phyloP scores from a whole-genome alignment of 2,329 filamentous ascomycete species.

The Karstenula rhodostoma region DNA sequence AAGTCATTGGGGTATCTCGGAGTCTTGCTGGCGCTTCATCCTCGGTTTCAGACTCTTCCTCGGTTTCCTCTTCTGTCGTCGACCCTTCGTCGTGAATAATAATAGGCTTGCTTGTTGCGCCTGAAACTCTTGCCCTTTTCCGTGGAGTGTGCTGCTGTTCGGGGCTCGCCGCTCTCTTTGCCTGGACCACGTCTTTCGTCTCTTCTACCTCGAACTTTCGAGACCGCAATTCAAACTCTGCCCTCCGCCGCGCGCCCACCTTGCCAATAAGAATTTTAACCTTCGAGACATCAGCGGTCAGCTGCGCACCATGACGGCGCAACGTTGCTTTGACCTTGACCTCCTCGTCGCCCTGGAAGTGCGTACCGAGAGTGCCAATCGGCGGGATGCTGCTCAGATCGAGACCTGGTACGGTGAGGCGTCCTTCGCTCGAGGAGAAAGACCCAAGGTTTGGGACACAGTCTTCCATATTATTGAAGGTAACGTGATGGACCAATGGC shows the following conservation, averaged over 20 bases:
- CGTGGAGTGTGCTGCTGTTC: conserved; percentile 19
- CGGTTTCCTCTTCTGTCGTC: conserved; percentile 34
- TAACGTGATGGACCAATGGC: conserved; percentile 33
- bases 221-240: conserved; percentile 78
- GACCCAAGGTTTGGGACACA: conserved; percentile 28
- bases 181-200: conserved; percentile 54
- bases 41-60: conserved; percentile 22
- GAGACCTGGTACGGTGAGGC: conserved; percentile 26
- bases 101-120: conserved; percentile 16
- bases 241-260: conserved; percentile 73
- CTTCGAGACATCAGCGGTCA: conserved; percentile 77
- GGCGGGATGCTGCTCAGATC: conserved; percentile 63
- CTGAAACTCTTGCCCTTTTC: conserved; percentile 30
- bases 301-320: conserved; percentile 58
- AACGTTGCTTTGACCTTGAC: conserved; percentile 71
- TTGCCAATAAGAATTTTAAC: conserved; percentile 79
- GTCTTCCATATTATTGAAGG: conserved; percentile 30
- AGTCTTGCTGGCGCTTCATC: conserved; percentile 17
- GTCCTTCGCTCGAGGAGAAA: conserved; percentile 27
- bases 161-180: conserved; percentile 28
- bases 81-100: conserved; percentile 25
- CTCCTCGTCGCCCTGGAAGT: conserved; percentile 70
- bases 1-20: conserved; percentile 17
- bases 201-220: conserved; percentile 69
- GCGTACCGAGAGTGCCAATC: conserved; percentile 77